phyloP scores from a whole-genome alignment of 2,329 filamentous ascomycete species.

The Passalora sequoiae region DNA sequence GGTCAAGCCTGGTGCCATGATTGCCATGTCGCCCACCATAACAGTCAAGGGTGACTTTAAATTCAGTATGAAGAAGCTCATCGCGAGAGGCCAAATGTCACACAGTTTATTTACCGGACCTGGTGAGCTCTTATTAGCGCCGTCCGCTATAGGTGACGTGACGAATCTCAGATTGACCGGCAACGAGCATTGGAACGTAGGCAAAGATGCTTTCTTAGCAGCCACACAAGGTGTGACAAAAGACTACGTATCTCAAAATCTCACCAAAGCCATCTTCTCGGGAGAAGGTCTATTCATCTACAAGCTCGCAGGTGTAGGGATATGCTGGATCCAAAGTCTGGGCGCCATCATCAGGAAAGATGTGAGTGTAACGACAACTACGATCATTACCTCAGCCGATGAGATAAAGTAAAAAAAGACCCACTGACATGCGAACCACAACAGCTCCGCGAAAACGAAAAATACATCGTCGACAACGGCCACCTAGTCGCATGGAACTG shows the following conservation, averaged over 20 bases:
- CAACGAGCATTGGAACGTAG: constrained; percentile 73
- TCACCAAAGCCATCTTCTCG: constrained; percentile 88
- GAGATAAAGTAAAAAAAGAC: too few species aligned
- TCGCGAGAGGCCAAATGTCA: constrained; percentile 73
- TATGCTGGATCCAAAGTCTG: constrained; percentile 88
- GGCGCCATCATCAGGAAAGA: constrained; percentile 94
- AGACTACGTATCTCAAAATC: constrained; percentile 73
- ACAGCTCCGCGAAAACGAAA: constrained; percentile 61
- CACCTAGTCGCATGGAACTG: constrained; percentile 88
- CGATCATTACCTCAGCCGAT: too few species aligned
- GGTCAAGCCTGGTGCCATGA: constrained; percentile 83
- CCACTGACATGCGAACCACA: too few species aligned
- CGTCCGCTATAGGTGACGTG: constrained; percentile 75
- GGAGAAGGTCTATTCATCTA: constrained; percentile 91
- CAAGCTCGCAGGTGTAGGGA: constrained; percentile 71
- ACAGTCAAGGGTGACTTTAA: constrained; percentile 77
- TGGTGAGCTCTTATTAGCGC: constrained; percentile 81
- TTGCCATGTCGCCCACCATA: constrained; percentile 87
- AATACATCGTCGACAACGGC: constrained; percentile 68
- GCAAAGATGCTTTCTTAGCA: constrained; percentile 80
- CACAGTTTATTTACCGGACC: constrained; percentile 81
- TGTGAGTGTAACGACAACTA: constrained; percentile 51
- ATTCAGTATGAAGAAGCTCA: constrained; percentile 86
- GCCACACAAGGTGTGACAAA: constrained; percentile 82
- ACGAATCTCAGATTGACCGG: constrained; percentile 69